Base-by-base conservation (phyloP, 768 basidiomycete genomes). In the Ramaria sp. region DNA sequence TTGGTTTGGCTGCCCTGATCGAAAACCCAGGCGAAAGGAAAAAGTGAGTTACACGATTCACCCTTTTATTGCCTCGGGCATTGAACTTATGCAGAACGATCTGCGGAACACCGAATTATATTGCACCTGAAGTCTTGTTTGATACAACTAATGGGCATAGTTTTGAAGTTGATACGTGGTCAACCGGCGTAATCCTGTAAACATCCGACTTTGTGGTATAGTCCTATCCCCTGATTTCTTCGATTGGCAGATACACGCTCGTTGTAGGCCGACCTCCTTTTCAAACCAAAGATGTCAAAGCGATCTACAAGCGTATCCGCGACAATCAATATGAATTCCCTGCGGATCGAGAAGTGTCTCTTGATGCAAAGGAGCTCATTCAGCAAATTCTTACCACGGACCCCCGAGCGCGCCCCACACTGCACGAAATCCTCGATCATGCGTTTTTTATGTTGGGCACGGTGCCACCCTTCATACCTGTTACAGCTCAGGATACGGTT, bases 121-220 rank as follows among this genome's bases (percentile, higher is more conserved):
- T 99, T 61, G 95, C 96, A 0, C 96, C 96, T 0, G 95, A 98
- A 67, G 93, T 98, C 22, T 73, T 99, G 62, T 96, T 95, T 68
- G 93, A 97, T 68, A 91, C 88, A 24, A 90, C 84, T 17, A 94
- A 92, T 61, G 94, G 95, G 1, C 95, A 99, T 70, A 93, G 90
- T 67, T 99, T 96, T 63, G 96, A 99, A 72, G 95, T 97, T 30
- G 95, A 99, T 67, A 88, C 92, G 9, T 99, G 95, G 95, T 92
- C 90, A 1, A 86, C 95, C 50, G 95, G 95, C 13, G 95, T 99
- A 54, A 97, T 98, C 59, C 73, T 98, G 61, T 77, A 55, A 61
- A 73, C 62, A 12, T 10, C 24, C 22, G 17, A 42, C 30, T n/a
- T 20, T 19, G 27, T 20, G 12, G 20, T 55, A 13, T 37, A 9